These are phyloP conservation scores for Tetrapyrgos nigripes DNA, from an alignment of 1,284 basidiomycete species.

Conservation along the genomic window DNA sequence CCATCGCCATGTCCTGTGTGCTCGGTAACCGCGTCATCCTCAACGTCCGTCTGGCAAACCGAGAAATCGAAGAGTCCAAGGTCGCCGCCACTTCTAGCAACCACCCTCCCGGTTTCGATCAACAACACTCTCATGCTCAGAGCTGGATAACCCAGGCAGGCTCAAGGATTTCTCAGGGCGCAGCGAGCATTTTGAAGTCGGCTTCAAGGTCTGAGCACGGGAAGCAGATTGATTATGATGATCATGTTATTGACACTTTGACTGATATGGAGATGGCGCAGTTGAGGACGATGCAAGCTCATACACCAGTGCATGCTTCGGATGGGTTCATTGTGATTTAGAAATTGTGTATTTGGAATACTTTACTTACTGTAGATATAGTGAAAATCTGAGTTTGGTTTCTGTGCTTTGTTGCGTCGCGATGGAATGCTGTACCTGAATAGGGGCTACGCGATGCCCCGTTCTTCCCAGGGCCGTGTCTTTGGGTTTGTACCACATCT, in stretches of 20 bases:
- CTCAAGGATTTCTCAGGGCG: too few relatives aligned
- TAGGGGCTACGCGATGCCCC: too few relatives aligned
- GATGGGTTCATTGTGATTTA: constrained; percentile 7
- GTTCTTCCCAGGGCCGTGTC: too few relatives aligned
- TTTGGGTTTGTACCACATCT: too few relatives aligned
- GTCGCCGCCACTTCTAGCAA: neutral
- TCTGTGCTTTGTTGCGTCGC: too few relatives aligned
- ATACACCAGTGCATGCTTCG: constrained; percentile 6
- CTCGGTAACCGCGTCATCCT: constrained; percentile 60
- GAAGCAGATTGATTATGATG: constrained; percentile 6
- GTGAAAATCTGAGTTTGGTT: too few relatives aligned
- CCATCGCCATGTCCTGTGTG: constrained; percentile 61
- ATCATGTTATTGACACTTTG: constrained; percentile 27
- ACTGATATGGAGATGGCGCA: constrained; percentile 48
- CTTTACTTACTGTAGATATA: too few relatives aligned
- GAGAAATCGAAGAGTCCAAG: constrained; percentile 24
- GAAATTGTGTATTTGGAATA: too few relatives aligned
- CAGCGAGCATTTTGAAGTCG: too few relatives aligned
- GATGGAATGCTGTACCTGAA: too few relatives aligned
- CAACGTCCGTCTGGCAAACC: constrained; percentile 55
- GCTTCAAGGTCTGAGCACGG: constrained; percentile 2
- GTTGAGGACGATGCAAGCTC: constrained; percentile 42
- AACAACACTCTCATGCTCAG: neutral
- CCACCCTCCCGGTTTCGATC: neutral
- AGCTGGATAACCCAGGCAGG: neutral